Conservation (phyloP, 1,139 yeast genomes). For the Meyerozyma guilliermondii region DNA sequence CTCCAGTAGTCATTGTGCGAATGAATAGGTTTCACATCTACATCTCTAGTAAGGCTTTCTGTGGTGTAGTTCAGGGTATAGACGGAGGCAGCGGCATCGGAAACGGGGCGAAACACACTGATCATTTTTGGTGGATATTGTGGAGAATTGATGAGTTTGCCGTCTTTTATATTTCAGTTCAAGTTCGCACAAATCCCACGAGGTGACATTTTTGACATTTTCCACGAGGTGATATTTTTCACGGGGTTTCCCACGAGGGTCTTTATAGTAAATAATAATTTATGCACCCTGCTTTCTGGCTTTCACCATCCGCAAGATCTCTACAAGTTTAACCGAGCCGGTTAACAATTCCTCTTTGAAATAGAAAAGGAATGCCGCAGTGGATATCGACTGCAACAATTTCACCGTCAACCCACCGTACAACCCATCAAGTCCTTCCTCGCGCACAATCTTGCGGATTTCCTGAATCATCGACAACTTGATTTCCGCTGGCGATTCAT, state of each 20-base stretch:
- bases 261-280: background rate
- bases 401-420: constrained; percentile 81
- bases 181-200: too few relatives aligned
- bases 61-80: constrained; percentile 12
- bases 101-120: background rate
- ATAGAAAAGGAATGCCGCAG: constrained; percentile 87
- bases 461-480: constrained; percentile 40
- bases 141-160: too few relatives aligned
- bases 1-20: constrained; percentile 82
- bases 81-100: background rate
- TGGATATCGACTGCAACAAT: constrained; percentile 74
- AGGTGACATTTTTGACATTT: too few relatives aligned
- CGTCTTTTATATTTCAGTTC: too few relatives aligned
- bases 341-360: constrained; percentile 79
- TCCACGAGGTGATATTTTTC: too few relatives aligned
- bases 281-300: constrained; percentile 14
- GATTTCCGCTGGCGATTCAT: constrained; percentile 17
- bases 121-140: too few relatives aligned
- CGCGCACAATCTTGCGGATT: constrained; percentile 47
- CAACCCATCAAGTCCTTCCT: constrained; percentile 72
- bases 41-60: constrained; percentile 45
- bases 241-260: too few relatives aligned
- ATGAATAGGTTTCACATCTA: constrained; percentile 49
- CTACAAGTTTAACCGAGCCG: constrained; percentile 44
- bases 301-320: constrained; percentile 27